Conservation (phyloP, 2,329 filamentous ascomycete genomes). For the Thermochaetoides dissita region DNA sequence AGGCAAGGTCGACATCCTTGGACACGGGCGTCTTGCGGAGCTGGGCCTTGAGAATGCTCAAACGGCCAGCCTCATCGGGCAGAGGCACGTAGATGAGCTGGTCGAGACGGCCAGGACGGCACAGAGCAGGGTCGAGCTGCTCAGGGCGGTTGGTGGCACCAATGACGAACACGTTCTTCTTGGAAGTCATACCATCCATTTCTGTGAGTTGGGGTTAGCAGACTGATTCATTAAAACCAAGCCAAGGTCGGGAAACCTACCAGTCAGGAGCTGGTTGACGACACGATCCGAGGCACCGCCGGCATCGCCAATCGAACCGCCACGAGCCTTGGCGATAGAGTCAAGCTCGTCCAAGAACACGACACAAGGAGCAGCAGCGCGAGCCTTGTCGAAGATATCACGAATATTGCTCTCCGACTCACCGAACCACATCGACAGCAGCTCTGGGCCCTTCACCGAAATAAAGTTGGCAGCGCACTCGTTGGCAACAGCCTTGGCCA, state of each 20-base stretch:
- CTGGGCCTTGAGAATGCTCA: constrained; percentile 83
- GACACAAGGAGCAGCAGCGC: constrained; percentile 91
- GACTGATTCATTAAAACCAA: background rate
- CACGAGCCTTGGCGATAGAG: constrained; percentile 98
- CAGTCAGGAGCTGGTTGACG: constrained; percentile 96
- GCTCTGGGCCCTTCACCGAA: constrained; percentile 94
- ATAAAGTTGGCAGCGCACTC: constrained; percentile 99
- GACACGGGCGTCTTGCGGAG: constrained; percentile 95
- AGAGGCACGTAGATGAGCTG: constrained; percentile 97
- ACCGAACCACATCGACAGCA: constrained; percentile 99
- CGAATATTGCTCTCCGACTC: constrained; percentile 99
- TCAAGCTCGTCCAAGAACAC: constrained; percentile 98
- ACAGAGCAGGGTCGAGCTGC: constrained; percentile 94
- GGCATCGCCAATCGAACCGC: constrained; percentile 88
- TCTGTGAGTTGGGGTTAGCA: constrained; percentile 31
- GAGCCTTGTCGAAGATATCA: constrained; percentile 99
- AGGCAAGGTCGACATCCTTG: constrained; percentile 71
- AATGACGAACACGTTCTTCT: constrained; percentile 99
- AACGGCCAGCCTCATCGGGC: constrained; percentile 79
- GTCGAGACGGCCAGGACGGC: constrained; percentile 96
- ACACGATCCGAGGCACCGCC: constrained; percentile 98
- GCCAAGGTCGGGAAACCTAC: constrained; percentile 35
- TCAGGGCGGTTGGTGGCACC: constrained; percentile 97
- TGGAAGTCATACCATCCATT: constrained; percentile 99
- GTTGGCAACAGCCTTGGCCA: constrained; percentile 98